Evolutionary conservation across 192 early-diverging fungal species (phyloP), one percentile per base, ranked within the genome.

Genomic region (Spinellus fusiger): DNA sequence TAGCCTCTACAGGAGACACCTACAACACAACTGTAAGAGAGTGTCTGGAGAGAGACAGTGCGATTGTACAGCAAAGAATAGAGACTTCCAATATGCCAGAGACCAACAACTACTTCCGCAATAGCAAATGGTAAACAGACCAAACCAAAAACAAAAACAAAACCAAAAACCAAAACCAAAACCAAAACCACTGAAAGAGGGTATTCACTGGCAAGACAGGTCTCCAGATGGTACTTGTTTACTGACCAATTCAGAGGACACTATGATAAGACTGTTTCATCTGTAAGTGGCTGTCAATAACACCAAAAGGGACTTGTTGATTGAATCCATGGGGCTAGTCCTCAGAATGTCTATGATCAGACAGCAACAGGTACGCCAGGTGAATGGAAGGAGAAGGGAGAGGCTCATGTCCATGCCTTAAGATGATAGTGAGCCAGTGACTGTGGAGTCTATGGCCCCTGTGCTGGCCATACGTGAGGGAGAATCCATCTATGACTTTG

Each of bases 171-270:
- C n/a, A n/a, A n/a, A n/a, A n/a, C n/a, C n/a, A n/a, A n/a, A n/a
- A n/a, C n/a, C n/a, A n/a, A n/a, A n/a, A n/a, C n/a, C n/a, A n/a
- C n/a, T n/a, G n/a, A n/a, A n/a, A n/a, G n/a, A n/a, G n/a, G n/a
- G 50, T 35, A 6, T 51, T 26, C 27, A 20, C 40, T 32, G 3
- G 32, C 10, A 6, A 38, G n/a, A 53, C n/a, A 86, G 85, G 86
- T 85, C 84, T 8, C 87, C 87, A 4, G 87, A 89, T 63, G 87
- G 87, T 37, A 59, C 77, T 0, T 86, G 81, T 57, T 35, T 87
- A 0, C 56, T 89, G 29, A 75, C 80, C 1, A 84, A 82, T 40
- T 81, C 81, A 4, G 85, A 83, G 61, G 87, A 89, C 61, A 79
- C 82, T 63, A 40, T 53, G 31, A 53, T 86, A 18, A 69, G 86